Conservation (phyloP, 177 flowering plant species). For the Telopea speciosissima region DNA sequence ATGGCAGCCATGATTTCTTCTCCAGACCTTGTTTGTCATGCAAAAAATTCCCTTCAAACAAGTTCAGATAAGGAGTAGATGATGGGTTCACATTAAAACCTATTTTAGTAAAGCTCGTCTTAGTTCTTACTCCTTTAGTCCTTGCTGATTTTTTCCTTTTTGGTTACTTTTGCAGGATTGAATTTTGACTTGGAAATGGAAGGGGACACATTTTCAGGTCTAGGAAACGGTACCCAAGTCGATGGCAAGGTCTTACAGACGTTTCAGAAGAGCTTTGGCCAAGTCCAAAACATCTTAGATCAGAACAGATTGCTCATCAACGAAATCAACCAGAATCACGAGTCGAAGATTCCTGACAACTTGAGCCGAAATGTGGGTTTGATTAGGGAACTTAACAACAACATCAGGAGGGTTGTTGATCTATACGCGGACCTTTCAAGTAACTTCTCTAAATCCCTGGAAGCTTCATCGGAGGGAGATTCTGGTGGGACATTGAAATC, state of each 20-base stretch:
- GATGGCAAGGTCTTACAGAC: constrained; percentile 56
- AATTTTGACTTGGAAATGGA: constrained; percentile 30
- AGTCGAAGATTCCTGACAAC: constrained; percentile 62
- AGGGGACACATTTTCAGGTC: constrained; percentile 46
- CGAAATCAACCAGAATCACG: constrained; percentile 71
- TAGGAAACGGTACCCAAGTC: constrained; percentile 41
- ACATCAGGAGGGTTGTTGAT: constrained; percentile 58
- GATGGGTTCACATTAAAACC: not conserved
- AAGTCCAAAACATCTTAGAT: constrained; percentile 65
- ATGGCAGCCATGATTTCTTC: constrained; percentile 8
- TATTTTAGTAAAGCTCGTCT: not conserved
- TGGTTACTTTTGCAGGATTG: constrained; percentile 4
- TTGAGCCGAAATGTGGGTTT: constrained; percentile 61
- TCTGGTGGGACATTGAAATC: constrained; percentile 45
- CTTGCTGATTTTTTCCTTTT: not conserved
- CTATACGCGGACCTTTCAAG: constrained; percentile 56
- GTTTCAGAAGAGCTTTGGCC: constrained; percentile 58
- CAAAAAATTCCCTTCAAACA: constrained; percentile 25
- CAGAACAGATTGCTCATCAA: constrained; percentile 64
- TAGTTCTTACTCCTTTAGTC: not conserved
- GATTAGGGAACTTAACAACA: constrained; percentile 64
- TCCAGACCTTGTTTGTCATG: constrained; percentile 4
- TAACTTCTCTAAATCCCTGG: constrained; percentile 48
- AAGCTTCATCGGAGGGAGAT: constrained; percentile 58
- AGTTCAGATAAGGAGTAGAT: constrained; percentile 5